Base-by-base conservation (phyloP, 306 rosid species). In the Canavalia ensiformis region DNA sequence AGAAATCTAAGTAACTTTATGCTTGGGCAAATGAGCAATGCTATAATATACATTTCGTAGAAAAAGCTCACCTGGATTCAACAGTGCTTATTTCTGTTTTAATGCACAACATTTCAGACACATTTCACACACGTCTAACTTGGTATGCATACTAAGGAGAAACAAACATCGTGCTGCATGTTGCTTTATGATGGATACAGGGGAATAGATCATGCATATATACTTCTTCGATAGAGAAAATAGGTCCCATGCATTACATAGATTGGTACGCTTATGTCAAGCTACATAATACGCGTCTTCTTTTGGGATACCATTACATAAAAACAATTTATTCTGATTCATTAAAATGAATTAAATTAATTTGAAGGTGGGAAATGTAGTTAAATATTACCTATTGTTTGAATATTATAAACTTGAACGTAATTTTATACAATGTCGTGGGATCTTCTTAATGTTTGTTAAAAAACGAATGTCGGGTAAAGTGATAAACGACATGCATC, bases 171-270 rank as follows among this genome's bases (percentile, higher is more conserved):
- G 30, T 74, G 45, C 7, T 57, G 8, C 78, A 57, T 57, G 45
- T 31, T 49, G 29, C 59, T 49, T 29, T 2, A 6, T 30, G 42
- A 46, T 46, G 57, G 44, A 46, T 46, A 9, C 25, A 18, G 31
- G 12, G n/a, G 7, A 49, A 70, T 50, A 49, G n/a, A 47, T 6
- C 35, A 1, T 37, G 41, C 41, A 37, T 13, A 52, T 45, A 35
- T 47, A 50, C 56, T 42, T 57, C 30, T 74, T 41, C 4, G 18
- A 9, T 33, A 51, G 13, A 50, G 33, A 33, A 70, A 50, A 50
- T 33, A 67, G 10, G 39, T 9, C 35, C 72, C 75, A 49, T 70
- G 60, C 46, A 49, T 47, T 68, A 8, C 11, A 69, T 29, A 31
- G 31, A 49, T 31, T 12, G 59, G 57, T 49, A 59, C 35, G 28